Evolutionary conservation across 495 filamentous ascomycete genomes (phyloP), one percentile per base, ranked within the genome.

Genomic region (Annulohypoxylon moriforme): DNA sequence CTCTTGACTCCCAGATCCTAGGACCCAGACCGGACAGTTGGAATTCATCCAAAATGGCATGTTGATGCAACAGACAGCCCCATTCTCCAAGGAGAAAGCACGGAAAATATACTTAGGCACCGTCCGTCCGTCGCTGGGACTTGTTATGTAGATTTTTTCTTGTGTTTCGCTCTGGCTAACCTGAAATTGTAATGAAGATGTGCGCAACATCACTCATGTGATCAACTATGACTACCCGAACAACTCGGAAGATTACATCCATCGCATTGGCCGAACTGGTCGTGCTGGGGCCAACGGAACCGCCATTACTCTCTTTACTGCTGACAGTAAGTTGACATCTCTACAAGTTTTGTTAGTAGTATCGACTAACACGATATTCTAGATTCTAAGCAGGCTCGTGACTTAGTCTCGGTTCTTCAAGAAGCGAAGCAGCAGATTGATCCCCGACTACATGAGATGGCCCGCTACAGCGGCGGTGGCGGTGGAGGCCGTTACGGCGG

Each of bases 151-250:
- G 81, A 52, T 24, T 29, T 27, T 27, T 5, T 29, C 78, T 71
- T 78, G 75, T 79, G 75, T 70, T 81, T 83, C 80, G 77, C 76
- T 68, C 74, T 85, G 88, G 93, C 95, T 98, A 97, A 98, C 93
- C 64, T 72, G 84, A 87, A 80, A 81, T 74, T 62, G 77, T 73
- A 75, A 80, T 90, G 49, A 97, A 99, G 96, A 99, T 90, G 96
- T 99, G 87, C 94, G 94, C 83, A 95, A 99, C 88, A 99, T 99
- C 84, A 98, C 95, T 82, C 96, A 99, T 85, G 96, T 99, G 85
- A 88, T 99, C 84, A 99, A 99, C 91, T 98, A 98, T 92, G 96
- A 99, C 83, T 97, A 97, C 81, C 96, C 96, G 80, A 98, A 98
- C 87, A 99, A 99, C 86, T 98, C 96, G 82, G 96, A 99, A 84